These are phyloP conservation scores for Talaromyces sp. DNA, from an alignment of 2,329 filamentous ascomycete genomes.

Conservation along the genomic window DNA sequence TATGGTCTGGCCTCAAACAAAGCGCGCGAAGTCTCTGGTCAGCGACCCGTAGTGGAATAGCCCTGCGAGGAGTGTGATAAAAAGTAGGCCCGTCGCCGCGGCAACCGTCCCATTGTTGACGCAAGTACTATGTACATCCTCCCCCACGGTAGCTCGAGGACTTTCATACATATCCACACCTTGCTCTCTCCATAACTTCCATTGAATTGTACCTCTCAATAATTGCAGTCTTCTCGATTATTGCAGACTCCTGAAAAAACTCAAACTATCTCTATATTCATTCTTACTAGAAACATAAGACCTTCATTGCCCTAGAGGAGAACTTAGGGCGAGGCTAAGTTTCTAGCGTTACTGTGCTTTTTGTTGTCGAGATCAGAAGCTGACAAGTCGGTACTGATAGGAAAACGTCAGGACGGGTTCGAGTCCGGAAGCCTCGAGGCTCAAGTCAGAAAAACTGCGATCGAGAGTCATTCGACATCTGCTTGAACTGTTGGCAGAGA, in stretches of 20 bases:
- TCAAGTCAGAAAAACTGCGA: constrained; percentile 13
- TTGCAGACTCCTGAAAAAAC: not conserved
- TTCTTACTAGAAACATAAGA: constrained; percentile 14
- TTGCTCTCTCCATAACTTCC: constrained; percentile 1
- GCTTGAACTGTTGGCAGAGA: constrained; percentile 12
- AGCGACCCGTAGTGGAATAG: constrained; percentile 2
- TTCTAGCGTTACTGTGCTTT: constrained; percentile 17
- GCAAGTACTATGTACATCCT: constrained; percentile 27
- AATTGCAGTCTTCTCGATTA: not conserved
- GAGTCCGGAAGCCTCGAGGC: constrained; percentile 11
- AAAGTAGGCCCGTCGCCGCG: constrained; percentile 31
- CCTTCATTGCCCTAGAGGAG: constrained; percentile 14
- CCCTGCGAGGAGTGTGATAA: constrained; percentile 3
- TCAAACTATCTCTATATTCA: not conserved
- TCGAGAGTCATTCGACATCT: not conserved
- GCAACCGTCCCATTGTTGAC: constrained; percentile 41
- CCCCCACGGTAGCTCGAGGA: constrained; percentile 10
- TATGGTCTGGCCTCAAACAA: constrained; percentile 4
- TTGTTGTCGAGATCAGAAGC: constrained; percentile 14
- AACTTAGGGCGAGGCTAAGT: constrained; percentile 19
- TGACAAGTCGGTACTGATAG: constrained; percentile 16
- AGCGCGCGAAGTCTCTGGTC: not conserved
- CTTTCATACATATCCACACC: constrained; percentile 16
- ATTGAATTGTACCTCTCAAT: not conserved
- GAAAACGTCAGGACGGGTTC: constrained; percentile 15